Percentiles rank a stretch among this genome's conserved stretches.
Evolutionary conservation across 176 grass and related monocot species (phyloP).

Genomic region (Lolium rigidum): DNA sequence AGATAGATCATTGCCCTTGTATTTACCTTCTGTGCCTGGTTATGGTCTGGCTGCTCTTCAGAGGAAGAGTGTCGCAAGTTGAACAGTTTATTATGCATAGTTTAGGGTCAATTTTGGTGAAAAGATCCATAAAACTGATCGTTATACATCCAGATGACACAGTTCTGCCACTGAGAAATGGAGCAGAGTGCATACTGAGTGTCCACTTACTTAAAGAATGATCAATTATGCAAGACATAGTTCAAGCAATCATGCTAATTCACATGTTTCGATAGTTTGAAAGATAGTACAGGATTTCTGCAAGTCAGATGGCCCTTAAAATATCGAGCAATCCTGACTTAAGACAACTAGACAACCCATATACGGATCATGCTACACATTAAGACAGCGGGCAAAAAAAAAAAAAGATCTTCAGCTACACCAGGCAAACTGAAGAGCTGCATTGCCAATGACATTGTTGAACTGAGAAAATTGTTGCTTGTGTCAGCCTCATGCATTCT

Average conservation of each 20-base stretch:
- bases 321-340: constrained; percentile 6
- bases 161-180: not conserved
- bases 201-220: not conserved
- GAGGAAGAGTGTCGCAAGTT: not conserved
- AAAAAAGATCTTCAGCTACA: not conserved
- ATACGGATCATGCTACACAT: not conserved
- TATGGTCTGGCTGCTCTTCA: not conserved
- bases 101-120: not conserved
- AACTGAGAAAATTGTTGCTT: too few species aligned
- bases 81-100: not conserved
- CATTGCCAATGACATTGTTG: not conserved
- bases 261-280: not conserved
- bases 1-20: not conserved
- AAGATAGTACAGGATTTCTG: not conserved
- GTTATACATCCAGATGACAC: not conserved
- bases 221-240: not conserved
- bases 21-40: not conserved
- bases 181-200: not conserved
- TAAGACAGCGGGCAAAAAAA: not conserved
- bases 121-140: not conserved
- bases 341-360: not conserved
- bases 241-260: not conserved
- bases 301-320: constrained; percentile 1
- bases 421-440: not conserved
- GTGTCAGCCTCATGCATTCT: too few species aligned